Evolutionary conservation across 2,329 filamentous ascomycete species (phyloP), one percentile per base, ranked within the genome.

Genomic region (Thermomyces lanuginosus): DNA sequence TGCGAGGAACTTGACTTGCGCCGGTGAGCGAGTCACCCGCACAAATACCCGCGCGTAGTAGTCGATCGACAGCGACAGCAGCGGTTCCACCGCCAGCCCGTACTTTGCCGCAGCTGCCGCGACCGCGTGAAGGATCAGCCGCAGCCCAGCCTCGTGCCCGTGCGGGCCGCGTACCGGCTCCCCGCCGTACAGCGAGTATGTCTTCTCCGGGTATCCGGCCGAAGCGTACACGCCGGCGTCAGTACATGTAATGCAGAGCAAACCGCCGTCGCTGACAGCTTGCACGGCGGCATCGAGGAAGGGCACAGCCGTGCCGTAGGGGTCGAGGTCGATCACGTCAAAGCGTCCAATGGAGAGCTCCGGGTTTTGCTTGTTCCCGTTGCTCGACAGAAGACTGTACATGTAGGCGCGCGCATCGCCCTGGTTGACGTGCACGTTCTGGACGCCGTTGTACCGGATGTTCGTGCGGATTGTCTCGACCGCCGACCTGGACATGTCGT

Each of bases 201-300:
- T 72, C 60, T 98, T 98, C 51, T 98, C 89, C 2, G 80, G 74
- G 46, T 95, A 98, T 30, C 84, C 82, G 40, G 81, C 79, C 0
- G 86, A 92, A 1, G 86, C 86, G 67, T 84, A 98, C 2, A 98
- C 81, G 6, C 79, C 83, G 6, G 86, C 84, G 51, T 98, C 89
- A 0, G 89, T 98, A 54, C 89, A 98, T 2, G 89, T 98, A 4
- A 98, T 78, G 48, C 84, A 93, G 4, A 98, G 65, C 20, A 98
- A 63, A 3, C 89, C 89, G 1, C 86, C 86, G 40, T 93, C 81
- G 36, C 77, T 72, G 5, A 93, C 68, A 1, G 80, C 72, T 53
- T 93, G 84, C 6, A 98, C 63, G 1, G 89, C 83, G 1, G 81
- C 74, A 47, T 98, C 89, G 28, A 98, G 66, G 51, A 98, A 98